A percentile compares a stretch with the other conserved stretches of the same genome.
Conservation (phyloP, 1,284 basidiomycete genomes). For the Uromyces viciae-fabae region DNA sequence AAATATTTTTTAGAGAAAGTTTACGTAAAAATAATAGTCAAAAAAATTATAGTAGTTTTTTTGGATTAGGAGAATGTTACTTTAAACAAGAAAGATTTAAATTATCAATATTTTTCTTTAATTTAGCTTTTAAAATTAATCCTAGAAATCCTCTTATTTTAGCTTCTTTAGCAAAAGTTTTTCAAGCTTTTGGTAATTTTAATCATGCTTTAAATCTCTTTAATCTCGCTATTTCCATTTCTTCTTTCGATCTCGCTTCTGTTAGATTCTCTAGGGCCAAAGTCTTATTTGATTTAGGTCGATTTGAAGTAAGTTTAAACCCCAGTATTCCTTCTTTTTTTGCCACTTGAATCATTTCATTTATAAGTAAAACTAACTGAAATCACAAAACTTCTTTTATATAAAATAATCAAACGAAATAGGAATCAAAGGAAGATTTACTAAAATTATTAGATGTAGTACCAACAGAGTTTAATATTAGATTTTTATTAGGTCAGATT, state of each 20-base stretch:
- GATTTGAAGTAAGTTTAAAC: constrained; percentile 67
- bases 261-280: constrained; percentile 85
- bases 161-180: constrained; percentile 83
- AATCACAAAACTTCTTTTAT: constrained; percentile 48
- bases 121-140: constrained; percentile 81
- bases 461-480: constrained; percentile 88
- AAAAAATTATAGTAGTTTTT: constrained; percentile 95
- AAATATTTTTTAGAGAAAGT: constrained; percentile 81
- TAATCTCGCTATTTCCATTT: constrained; percentile 73
- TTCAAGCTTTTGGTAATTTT: constrained; percentile 73
- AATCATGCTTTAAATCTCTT: constrained; percentile 68
- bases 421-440: constrained; percentile 68
- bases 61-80: constrained; percentile 92
- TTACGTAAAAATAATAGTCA: constrained; percentile 71
- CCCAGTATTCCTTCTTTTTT: not conserved
- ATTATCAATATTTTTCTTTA: constrained; percentile 88
- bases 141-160: constrained; percentile 82
- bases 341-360: too few relatives aligned
- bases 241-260: constrained; percentile 70
- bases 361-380: too few relatives aligned
- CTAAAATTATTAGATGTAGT: constrained; percentile 71
- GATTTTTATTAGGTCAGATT: constrained; percentile 87
- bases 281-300: constrained; percentile 74
- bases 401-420: not conserved
- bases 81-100: constrained; percentile 81